A percentile compares a stretch with the other conserved stretches of the same genome.
Conservation (phyloP, 2,329 filamentous ascomycete species). For the Madurella mycetomatis region DNA sequence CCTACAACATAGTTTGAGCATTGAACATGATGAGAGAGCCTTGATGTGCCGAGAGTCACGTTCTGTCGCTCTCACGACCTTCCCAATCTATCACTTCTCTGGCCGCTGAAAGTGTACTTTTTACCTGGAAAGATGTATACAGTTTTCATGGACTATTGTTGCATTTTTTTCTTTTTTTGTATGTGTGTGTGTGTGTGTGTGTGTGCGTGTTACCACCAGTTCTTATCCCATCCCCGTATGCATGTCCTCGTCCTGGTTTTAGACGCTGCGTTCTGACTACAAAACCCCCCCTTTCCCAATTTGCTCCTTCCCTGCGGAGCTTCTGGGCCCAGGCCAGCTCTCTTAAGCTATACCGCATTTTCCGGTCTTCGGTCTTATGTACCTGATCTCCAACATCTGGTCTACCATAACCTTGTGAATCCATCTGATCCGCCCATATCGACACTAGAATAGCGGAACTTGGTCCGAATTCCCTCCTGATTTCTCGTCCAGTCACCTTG, state of each 20-base stretch:
- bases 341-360: not conserved
- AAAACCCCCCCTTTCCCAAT: slow-evolving; percentile 3
- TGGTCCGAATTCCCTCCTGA: too few relatives aligned
- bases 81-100: not conserved
- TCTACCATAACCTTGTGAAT: too few relatives aligned
- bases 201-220: not conserved
- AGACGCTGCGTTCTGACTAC: slow-evolving; percentile 4
- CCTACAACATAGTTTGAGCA: not conserved
- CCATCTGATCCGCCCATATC: too few relatives aligned
- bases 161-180: not conserved
- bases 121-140: not conserved
- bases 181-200: too few relatives aligned
- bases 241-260: not conserved
- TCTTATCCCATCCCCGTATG: not conserved
- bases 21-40: not conserved
- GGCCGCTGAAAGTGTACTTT: not conserved
- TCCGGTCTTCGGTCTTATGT: too few relatives aligned
- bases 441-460: too few relatives aligned
- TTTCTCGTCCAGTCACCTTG: not conserved
- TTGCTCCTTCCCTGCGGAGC: not conserved
- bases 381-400: too few relatives aligned
- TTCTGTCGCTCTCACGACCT: not conserved
- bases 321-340: not conserved
- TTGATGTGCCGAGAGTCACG: not conserved
- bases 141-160: not conserved